Percentiles rank a stretch among this genome's conserved stretches.
phyloP scores from a whole-genome alignment of 2,329 filamentous ascomycete species.

The Aspergillus tubingensis region DNA sequence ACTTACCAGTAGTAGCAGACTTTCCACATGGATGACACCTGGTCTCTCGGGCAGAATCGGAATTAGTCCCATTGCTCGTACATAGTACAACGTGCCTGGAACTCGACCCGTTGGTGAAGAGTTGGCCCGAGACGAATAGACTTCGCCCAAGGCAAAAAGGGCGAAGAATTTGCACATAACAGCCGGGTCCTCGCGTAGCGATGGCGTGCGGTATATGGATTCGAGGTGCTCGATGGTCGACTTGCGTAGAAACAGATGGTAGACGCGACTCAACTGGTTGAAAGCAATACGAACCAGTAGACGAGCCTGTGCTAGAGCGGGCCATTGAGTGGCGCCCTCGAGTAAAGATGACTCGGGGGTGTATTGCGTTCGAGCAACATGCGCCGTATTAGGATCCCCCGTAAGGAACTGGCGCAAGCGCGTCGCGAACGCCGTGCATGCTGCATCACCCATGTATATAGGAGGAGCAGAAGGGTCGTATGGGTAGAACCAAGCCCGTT shows the following conservation, averaged over 20 bases:
- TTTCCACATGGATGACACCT: constrained; percentile 44
- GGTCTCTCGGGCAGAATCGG: constrained; percentile 45
- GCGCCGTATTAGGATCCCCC: constrained; percentile 20
- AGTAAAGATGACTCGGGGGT: constrained; percentile 23
- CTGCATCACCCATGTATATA: constrained; percentile 36
- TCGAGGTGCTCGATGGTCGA: constrained; percentile 38
- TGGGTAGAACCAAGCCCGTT: constrained; percentile 32
- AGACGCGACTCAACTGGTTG: constrained; percentile 32
- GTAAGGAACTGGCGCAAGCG: constrained; percentile 33
- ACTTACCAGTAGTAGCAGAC: constrained; percentile 38
- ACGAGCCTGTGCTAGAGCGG: constrained; percentile 30
- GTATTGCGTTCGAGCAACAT: constrained; percentile 29
- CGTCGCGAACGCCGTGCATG: constrained; percentile 37
- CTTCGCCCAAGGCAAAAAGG: constrained; percentile 45
- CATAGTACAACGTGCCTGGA: constrained; percentile 44
- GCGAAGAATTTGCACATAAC: constrained; percentile 46
- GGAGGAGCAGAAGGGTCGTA: constrained; percentile 28
- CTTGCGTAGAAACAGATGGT: constrained; percentile 35
- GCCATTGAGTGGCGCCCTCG: constrained; percentile 27
- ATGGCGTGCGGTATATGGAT: constrained; percentile 27
- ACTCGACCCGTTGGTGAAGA: constrained; percentile 26
- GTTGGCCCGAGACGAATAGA: constrained; percentile 39
- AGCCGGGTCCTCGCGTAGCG: constrained; percentile 27
- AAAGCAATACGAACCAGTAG: constrained; percentile 33
- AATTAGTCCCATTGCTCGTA: constrained; percentile 38